Conservation (phyloP, 768 basidiomycete species). For the Mycena crocata region DNA sequence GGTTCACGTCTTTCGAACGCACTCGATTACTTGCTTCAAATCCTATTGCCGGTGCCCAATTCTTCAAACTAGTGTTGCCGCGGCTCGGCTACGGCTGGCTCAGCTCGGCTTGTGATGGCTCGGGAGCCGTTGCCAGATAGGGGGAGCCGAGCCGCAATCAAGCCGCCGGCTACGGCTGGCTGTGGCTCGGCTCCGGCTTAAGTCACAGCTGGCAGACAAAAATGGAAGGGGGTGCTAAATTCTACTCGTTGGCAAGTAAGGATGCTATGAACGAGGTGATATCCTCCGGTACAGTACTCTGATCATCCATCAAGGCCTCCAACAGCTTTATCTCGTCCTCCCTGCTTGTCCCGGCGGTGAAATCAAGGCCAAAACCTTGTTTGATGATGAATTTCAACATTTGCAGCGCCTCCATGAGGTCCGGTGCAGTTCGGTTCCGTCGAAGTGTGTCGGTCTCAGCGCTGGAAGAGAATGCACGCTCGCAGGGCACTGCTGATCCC, state of each 20-base stretch:
- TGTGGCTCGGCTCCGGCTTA: constrained; percentile 1
- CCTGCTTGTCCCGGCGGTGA: background rate
- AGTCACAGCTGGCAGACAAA: constrained; percentile 1
- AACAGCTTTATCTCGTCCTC: background rate
- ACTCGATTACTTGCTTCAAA: no score
- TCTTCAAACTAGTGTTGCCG: constrained; percentile 1
- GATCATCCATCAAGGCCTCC: background rate
- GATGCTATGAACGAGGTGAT: background rate
- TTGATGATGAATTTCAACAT: background rate
- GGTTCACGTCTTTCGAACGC: no score
- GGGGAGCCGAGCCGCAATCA: background rate
- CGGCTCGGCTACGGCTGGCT: no score
- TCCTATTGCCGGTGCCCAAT: no score
- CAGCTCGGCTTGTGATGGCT: no score
- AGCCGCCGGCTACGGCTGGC: background rate
- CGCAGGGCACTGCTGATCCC: no score
- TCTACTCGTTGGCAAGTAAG: background rate
- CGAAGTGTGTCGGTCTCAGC: no score
- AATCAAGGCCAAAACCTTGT: background rate
- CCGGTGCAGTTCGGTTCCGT: no score
- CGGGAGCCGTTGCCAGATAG: background rate
- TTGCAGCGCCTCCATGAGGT: no score
- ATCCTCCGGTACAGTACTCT: background rate
- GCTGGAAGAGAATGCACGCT: no score
- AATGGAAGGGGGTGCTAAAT: no score